Percentiles rank a stretch among this genome's conserved stretches.
Evolutionary conservation across 169 alveolate species (phyloP).

Genomic region (Eimeria maxima): DNA sequence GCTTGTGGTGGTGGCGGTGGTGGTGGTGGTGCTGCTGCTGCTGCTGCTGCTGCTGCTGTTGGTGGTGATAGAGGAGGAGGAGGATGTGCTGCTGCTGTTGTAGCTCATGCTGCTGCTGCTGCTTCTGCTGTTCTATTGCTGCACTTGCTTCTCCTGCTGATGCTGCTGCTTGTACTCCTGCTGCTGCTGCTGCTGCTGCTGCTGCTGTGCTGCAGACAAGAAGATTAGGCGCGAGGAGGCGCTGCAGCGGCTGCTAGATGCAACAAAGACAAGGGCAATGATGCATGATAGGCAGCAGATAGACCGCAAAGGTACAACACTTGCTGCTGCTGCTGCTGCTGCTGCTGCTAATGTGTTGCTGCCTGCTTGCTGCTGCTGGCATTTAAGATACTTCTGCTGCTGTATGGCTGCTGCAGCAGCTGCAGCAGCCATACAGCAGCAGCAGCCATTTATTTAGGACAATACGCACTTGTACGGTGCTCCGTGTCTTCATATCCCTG

Average conservation of each 20-base stretch:
- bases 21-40: conserved; percentile 57
- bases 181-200: conserved; percentile 18
- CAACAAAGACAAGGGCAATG: conserved; percentile 84
- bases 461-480: background rate
- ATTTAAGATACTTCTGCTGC: background rate
- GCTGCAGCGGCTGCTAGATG: conserved; percentile 84
- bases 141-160: conserved; percentile 5
- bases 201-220: conserved; percentile 53
- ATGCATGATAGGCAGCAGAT: conserved; percentile 59
- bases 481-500: background rate
- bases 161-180: background rate
- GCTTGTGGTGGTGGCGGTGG: too few species aligned
- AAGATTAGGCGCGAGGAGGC: conserved; percentile 71
- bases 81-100: background rate
- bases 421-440: background rate
- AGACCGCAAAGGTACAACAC: conserved; percentile 50
- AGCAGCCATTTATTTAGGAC: too few species aligned
- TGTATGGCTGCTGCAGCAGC: background rate
- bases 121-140: too few species aligned
- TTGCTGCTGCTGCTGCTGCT: conserved; percentile 13
- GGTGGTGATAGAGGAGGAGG: background rate
- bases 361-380: background rate
- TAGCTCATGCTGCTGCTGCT: background rate
- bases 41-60: conserved; percentile 44
- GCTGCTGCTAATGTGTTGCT: background rate